Base-by-base conservation (phyloP, 805 yeast species). In the Candida vartiovaarae region DNA sequence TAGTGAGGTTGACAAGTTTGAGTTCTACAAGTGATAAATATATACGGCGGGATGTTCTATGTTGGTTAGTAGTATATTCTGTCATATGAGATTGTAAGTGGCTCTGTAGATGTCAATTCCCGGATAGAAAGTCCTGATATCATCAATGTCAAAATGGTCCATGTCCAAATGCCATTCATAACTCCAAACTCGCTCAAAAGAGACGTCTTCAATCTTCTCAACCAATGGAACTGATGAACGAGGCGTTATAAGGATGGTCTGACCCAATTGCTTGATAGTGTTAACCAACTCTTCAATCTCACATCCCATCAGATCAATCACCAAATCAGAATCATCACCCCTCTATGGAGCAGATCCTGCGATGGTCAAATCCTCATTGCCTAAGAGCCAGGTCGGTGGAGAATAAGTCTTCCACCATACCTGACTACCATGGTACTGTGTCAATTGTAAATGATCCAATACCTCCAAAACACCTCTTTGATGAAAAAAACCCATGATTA, bases 321-420 rank as follows among this genome's bases (percentile, higher is more conserved):
- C 57, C 3, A 53, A 10, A 36, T 53, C 50, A 34, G 32, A n/a
- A 9, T 11, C 6, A 5, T 27, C 7, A 4, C 8, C 32, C 3
- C 27, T 33, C n/a, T n/a, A n/a, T 3, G 48, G 46, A 11, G 36
- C 48, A 2, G 29, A n/a, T 7, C 27, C 36, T 8, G 52, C n/a
- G 41, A 51, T 8, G 42, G 38, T 46, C 26, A 65, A 40, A 10
- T 54, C 47, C 0, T 44, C 5, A 36, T 58, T 57, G 26, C 61
- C 59, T 39, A 83, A 65, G 44, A 91, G 60, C 95, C 96, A 93
- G 4, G 87, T 75, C 3, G 99, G 98, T 1, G 98, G 97, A 4
- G 87, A 76, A 54, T 91, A 93, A 0, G 96, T 88, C 60, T 88
- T 80, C 98, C 98, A 91, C 88, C 95, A 91, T 5, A 91, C 56